Conservation (phyloP, 139 green algal genomes). For the Closterium sp. region DNA sequence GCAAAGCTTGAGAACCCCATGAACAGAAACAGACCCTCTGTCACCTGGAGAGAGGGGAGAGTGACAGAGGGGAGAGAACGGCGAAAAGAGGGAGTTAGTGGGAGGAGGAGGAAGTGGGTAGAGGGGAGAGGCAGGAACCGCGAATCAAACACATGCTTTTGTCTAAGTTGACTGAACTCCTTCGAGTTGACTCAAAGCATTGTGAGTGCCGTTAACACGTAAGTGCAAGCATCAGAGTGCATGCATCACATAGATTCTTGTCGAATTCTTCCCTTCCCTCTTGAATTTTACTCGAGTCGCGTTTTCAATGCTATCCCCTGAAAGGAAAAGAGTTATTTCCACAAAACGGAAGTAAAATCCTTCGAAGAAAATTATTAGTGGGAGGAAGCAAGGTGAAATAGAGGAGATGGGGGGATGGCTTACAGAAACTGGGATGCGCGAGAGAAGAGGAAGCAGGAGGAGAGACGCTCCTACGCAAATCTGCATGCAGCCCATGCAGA, state of each 20-base stretch:
- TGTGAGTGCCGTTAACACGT: too few relatives aligned
- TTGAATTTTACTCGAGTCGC: too few relatives aligned
- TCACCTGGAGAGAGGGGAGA: neutral
- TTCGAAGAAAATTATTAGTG: too few relatives aligned
- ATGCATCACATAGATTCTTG: too few relatives aligned
- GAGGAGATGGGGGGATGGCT: neutral
- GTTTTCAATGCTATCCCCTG: too few relatives aligned
- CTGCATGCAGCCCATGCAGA: neutral
- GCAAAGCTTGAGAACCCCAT: neutral
- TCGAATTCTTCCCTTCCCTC: too few relatives aligned
- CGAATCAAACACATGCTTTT: neutral
- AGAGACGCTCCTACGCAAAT: neutral
- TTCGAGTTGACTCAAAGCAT: too few relatives aligned
- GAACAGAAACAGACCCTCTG: neutral
- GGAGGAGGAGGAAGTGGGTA: neutral
- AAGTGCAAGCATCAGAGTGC: too few relatives aligned
- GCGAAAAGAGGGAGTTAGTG: too few relatives aligned
- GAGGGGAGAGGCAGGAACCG: neutral
- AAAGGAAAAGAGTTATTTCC: too few relatives aligned
- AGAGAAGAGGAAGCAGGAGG: conserved; percentile 5
- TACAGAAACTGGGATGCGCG: neutral
- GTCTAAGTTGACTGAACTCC: too few relatives aligned
- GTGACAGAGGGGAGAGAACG: neutral
- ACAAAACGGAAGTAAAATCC: too few relatives aligned
- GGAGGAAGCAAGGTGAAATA: neutral